Evolutionary conservation across 805 yeast genomes (phyloP).

Genomic region (Torulaspora franciscae): DNA sequence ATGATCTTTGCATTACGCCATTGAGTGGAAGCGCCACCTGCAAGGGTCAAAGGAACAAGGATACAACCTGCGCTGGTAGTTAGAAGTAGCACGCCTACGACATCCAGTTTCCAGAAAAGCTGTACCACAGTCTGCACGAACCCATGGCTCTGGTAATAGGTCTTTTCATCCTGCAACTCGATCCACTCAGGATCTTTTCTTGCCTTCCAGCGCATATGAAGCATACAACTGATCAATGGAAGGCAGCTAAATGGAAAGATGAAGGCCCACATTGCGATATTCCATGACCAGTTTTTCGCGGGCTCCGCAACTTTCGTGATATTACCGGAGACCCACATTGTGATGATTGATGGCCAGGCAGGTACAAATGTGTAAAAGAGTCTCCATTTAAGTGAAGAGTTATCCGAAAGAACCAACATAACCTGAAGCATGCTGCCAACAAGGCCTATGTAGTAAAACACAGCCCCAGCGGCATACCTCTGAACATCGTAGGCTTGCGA

Average conservation of each 20-base stretch:
- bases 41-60: constrained; percentile 63
- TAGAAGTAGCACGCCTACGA: constrained; percentile 52
- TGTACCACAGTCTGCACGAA: constrained; percentile 31
- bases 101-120: constrained; percentile 57
- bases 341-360: constrained; percentile 62
- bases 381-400: constrained; percentile 62
- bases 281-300: constrained; percentile 49
- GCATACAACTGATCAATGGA: constrained; percentile 43
- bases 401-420: constrained; percentile 55
- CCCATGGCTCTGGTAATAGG: constrained; percentile 15
- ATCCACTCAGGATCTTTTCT: constrained; percentile 36
- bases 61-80: constrained; percentile 54
- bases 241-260: constrained; percentile 49
- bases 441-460: constrained; percentile 45
- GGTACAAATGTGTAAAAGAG: constrained; percentile 56
- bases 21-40: constrained; percentile 48
- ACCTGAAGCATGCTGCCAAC: constrained; percentile 53
- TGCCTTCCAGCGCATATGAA: constrained; percentile 48
- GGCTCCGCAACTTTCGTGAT: constrained; percentile 38
- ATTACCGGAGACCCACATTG: constrained; percentile 66
- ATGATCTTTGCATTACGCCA: constrained; percentile 58
- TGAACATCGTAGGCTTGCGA: constrained; percentile 49
- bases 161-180: constrained; percentile 29
- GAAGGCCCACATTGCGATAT: constrained; percentile 57
- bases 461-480: constrained; percentile 53